phyloP scores from a whole-genome alignment of 2,329 filamentous ascomycete genomes.

The Blastomyces gilchristii region DNA sequence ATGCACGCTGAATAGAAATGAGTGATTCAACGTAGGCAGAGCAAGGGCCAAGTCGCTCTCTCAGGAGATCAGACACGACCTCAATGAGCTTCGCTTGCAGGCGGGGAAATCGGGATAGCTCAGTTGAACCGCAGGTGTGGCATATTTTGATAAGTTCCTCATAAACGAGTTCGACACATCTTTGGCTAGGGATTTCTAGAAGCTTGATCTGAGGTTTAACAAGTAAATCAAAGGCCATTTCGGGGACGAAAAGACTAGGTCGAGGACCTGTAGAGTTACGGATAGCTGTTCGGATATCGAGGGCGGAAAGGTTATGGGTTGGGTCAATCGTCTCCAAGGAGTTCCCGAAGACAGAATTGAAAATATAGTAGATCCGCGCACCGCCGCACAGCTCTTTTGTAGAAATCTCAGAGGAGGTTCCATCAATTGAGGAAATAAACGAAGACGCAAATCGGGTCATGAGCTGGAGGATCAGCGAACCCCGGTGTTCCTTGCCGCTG shows the following conservation, averaged over 20 bases:
- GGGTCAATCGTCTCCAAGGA: constrained; percentile 93
- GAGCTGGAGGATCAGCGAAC: constrained; percentile 85
- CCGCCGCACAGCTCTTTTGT: constrained; percentile 95
- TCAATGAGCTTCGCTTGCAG: constrained; percentile 96
- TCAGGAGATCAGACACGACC: constrained; percentile 88
- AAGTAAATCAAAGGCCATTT: constrained; percentile 92
- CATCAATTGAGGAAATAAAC: constrained; percentile 97
- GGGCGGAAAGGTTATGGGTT: constrained; percentile 83
- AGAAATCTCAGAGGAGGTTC: constrained; percentile 95
- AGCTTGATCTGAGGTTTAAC: constrained; percentile 99
- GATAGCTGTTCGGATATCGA: constrained; percentile 94
- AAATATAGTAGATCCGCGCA: constrained; percentile 95
- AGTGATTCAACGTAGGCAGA: constrained; percentile 90
- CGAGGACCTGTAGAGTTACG: constrained; percentile 94
- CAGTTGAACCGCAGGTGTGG: constrained; percentile 92
- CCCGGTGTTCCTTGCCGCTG: constrained; percentile 90
- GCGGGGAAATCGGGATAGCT: constrained; percentile 82
- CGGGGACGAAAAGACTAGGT: constrained; percentile 91
- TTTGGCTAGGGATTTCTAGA: constrained; percentile 84
- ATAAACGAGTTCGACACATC: constrained; percentile 95
- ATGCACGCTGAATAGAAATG: constrained; percentile 93
- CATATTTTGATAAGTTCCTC: constrained; percentile 99
- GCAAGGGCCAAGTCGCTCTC: constrained; percentile 80
- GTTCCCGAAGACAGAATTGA: constrained; percentile 97
- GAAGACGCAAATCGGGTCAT: constrained; percentile 98